phyloP scores from a whole-genome alignment of 164 flowering plant genomes.

The Vitis amurensis region DNA sequence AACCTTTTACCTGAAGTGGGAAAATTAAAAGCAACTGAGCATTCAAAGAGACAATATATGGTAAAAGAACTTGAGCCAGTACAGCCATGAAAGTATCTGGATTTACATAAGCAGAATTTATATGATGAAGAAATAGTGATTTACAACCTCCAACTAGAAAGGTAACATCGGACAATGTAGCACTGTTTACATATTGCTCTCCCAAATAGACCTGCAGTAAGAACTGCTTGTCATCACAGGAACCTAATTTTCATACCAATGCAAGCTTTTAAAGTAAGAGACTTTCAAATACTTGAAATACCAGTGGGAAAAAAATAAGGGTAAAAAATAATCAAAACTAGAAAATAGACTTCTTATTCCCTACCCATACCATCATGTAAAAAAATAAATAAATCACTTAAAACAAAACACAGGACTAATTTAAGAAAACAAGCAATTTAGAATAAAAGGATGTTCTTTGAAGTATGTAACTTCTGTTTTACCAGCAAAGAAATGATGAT shows the following conservation, averaged over 20 bases:
- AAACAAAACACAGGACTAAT: too few relatives aligned
- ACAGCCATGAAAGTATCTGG: background rate
- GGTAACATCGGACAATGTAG: slow-evolving; percentile 88
- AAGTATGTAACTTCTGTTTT: too few relatives aligned
- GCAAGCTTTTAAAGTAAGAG: background rate
- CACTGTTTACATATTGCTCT: slow-evolving; percentile 83
- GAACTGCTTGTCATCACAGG: slow-evolving; percentile 6
- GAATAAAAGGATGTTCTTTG: too few relatives aligned
- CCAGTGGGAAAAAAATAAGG: background rate
- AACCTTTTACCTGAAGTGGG: slow-evolving; percentile 64
- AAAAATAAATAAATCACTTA: too few relatives aligned
- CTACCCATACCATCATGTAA: too few relatives aligned
- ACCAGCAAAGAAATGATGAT: too few relatives aligned
- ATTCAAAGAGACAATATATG: background rate
- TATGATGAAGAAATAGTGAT: background rate
- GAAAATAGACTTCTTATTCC: too few relatives aligned
- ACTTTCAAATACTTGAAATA: background rate
- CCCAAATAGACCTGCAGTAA: slow-evolving; percentile 90
- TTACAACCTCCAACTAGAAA: slow-evolving; percentile 88
- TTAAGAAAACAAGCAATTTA: too few relatives aligned
- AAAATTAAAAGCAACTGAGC: background rate
- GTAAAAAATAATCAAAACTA: too few relatives aligned
- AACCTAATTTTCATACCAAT: background rate
- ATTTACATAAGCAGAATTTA: background rate
- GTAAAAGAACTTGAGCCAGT: background rate